phyloP scores from a whole-genome alignment of 2,329 filamentous ascomycete species.

The Coniosporium tulheliwenetii region DNA sequence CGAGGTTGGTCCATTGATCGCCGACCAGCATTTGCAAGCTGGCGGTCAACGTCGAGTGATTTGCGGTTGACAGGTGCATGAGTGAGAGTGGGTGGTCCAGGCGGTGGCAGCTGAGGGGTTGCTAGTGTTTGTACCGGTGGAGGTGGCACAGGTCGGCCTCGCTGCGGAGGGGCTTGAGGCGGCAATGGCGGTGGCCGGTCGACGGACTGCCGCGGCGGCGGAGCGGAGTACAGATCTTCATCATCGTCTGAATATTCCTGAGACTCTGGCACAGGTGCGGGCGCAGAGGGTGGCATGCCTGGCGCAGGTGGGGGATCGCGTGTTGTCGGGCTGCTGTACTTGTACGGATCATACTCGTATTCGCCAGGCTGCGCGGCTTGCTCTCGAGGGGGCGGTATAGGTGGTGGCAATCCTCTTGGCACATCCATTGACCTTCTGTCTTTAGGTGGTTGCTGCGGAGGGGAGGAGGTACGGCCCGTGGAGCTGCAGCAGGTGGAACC shows the following conservation, averaged over 20 bases:
- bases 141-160: conserved; percentile 14
- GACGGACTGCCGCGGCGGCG: conserved; percentile 19
- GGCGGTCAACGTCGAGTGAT: conserved; percentile 43
- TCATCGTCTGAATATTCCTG: conserved; percentile 6
- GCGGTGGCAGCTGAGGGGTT: conserved; percentile 32
- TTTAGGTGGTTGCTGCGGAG: conserved; percentile 32
- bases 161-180: conserved; percentile 8
- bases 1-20: conserved; percentile 62
- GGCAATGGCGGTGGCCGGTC: conserved; percentile 14
- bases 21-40: conserved; percentile 28
- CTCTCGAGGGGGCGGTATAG: conserved; percentile 39
- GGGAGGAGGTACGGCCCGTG: conserved; percentile 38
- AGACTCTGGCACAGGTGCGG: not conserved
- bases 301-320: conserved; percentile 3
- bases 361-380: conserved; percentile 21
- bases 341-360: conserved; percentile 56
- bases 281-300: not conserved
- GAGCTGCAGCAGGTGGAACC: conserved; percentile 16
- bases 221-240: conserved; percentile 31
- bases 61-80: conserved; percentile 19
- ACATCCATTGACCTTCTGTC: conserved; percentile 52
- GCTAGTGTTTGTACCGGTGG: conserved; percentile 24
- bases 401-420: conserved; percentile 55
- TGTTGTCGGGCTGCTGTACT: conserved; percentile 28
- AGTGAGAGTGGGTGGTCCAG: conserved; percentile 20